Evolutionary conservation across 2,329 filamentous ascomycete genomes (phyloP), one percentile per base, ranked within the genome.

Genomic region (Beauveria rudraprayagi): DNA sequence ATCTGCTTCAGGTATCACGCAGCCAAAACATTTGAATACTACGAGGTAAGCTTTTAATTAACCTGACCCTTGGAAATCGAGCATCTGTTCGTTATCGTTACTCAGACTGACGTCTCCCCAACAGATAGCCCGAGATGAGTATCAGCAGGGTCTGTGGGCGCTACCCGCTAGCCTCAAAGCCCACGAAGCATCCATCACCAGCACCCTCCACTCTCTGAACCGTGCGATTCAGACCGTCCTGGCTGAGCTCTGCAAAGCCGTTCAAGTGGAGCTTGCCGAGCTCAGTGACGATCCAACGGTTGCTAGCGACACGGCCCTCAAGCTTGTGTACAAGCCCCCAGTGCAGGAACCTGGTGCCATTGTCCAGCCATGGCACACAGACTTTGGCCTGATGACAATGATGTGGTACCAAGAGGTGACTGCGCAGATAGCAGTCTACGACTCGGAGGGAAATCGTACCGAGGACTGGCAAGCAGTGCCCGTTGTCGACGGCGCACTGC

Each of bases 111-210:
- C n/a, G 26, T 9, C n/a, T 3, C 37, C 47, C 19, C 8, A 43
- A 60, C 28, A 60, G 57, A 60, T 60, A 40, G 57, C 57, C n/a
- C 50, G 50, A 2, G 57, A 60, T n/a, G 57, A 60, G 48, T 54
- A 54, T 47, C 41, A 24, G 30, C 34, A 60, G 14, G 57, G 48
- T 1, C 46, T 14, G 10, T 60, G 48, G 57, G 5, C 41, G 17
- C 8, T 60, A 22, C 57, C 57, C n/a, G 48, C 57, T 8, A 53
- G 34, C 50, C 30, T 60, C n/a, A 30, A 44, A 14, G 7, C 48
- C 10, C 40, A 60, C 9, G 24, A 60, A 14, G 50, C 54, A 17
- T 3, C 41, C 26, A 53, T 60, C 40, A 37, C 57, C 2, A n/a
- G 41, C 16, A 54, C 37, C 40, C 40, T 60, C 8, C 10, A 54